Evolutionary conservation across 768 basidiomycete species (phyloP), one percentile per base, ranked within the genome.

Genomic region (Amanita exitialis): DNA sequence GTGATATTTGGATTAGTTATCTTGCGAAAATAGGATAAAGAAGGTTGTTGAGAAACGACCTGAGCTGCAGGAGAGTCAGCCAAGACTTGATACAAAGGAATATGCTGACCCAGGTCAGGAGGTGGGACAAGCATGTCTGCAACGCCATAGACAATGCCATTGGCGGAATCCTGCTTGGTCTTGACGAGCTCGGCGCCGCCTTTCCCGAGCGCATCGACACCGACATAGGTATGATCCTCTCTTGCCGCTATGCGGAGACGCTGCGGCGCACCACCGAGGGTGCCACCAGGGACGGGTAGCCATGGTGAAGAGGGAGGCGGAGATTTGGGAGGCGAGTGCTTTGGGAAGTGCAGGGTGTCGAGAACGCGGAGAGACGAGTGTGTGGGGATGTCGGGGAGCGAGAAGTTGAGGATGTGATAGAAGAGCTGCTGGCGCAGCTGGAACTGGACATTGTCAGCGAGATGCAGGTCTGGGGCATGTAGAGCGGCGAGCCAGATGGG

Each of bases 371-470:
- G 62, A 18, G 67, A 58, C 8, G 69, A 60, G 27, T 75, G 65
- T 2, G 68, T 58, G 4, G 72, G 66, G 25, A 79, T 71, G 13
- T 64, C 58, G 16, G 74, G 58, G 27, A 96, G 62, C 5, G 86
- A 79, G 63, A 81, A 81, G 65, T 98, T 96, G 57, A 98, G 73
- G 41, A 97, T 67, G 65, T 98, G 96, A 64, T 98, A 98, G 60
- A 97, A 83, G 47, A 99, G 75, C 60, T 94, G 86, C 60, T 96
- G 93, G 48, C 95, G 78, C 41, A 98, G 78, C 53, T 79, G 71
- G 59, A 88, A 82, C 52, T 90, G 79, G 27, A 93, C 70, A 63
- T 97, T 97, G 67, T 94, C 93, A 20, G 73, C 73, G 34, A 79
- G 59, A 42, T 63, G 58, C 30, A 58, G 52, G 18, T 58, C 10